phyloP scores from a whole-genome alignment of 2,329 filamentous ascomycete genomes.

The Graphilbum sp. region DNA sequence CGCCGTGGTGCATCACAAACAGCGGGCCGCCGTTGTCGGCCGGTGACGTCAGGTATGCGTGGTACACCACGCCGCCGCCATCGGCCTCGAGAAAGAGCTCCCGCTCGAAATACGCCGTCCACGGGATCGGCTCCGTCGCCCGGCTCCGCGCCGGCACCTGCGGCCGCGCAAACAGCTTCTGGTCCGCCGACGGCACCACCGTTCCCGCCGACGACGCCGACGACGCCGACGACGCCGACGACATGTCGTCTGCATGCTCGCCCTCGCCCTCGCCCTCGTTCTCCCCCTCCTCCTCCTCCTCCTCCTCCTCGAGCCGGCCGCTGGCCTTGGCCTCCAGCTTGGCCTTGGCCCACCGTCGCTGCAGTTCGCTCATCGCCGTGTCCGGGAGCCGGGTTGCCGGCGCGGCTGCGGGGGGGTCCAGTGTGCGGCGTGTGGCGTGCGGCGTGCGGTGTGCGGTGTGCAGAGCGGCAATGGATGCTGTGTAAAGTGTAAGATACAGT shows the following conservation, averaged over 20 bases:
- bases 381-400: no score
- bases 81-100: conserved; percentile 50
- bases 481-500: no score
- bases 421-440: no score
- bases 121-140: conserved; percentile 52
- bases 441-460: no score
- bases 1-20: conserved; percentile 89
- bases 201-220: conserved; percentile 90
- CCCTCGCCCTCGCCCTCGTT: conserved; percentile 13
- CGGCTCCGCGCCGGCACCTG: conserved; percentile 34
- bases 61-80: conserved; percentile 37
- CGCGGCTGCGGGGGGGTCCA: no score
- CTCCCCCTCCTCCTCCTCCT: conserved; percentile 28
- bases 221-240: conserved; percentile 44
- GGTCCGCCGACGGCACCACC: conserved; percentile 62
- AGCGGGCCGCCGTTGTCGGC: conserved; percentile 52
- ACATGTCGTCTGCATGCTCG: conserved; percentile 46
- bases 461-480: no score
- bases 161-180: conserved; percentile 56
- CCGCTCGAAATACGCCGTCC: conserved; percentile 82
- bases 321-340: conserved; percentile 8
- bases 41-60: conserved; percentile 79
- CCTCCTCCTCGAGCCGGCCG: conserved; percentile 31
- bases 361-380: conserved; percentile 17
- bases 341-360: conserved; percentile 17